These are phyloP conservation scores for Xylaria curta DNA, from an alignment of 495 filamentous ascomycete species.

Conservation along the genomic window DNA sequence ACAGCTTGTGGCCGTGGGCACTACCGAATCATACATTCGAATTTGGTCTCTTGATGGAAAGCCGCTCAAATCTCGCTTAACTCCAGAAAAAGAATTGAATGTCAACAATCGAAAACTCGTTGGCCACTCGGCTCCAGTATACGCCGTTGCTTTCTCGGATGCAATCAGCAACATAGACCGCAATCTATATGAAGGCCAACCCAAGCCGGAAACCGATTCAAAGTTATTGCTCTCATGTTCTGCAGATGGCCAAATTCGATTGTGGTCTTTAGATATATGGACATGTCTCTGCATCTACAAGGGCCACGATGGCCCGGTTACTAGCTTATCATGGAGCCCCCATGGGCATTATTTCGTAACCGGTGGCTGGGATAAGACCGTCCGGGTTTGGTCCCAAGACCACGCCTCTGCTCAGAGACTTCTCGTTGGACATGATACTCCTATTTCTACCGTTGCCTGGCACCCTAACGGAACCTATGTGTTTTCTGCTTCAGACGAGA, in stretches of 20 bases:
- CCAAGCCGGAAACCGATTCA: conserved; percentile 65
- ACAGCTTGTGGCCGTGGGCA: conserved; percentile 82
- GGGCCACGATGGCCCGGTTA: conserved; percentile 85
- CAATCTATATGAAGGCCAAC: conserved; percentile 50
- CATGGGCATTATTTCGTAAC: conserved; percentile 96
- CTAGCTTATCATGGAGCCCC: conserved; percentile 88
- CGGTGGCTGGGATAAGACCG: conserved; percentile 84
- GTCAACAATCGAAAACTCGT: conserved; percentile 78
- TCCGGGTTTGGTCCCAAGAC: conserved; percentile 88
- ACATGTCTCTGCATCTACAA: conserved; percentile 91
- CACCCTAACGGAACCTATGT: conserved; percentile 92
- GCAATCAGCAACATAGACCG: conserved; percentile 61
- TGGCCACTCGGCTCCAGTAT: conserved; percentile 89
- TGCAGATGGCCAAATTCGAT: conserved; percentile 81
- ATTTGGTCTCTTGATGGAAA: conserved; percentile 89
- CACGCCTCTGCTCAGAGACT: conserved; percentile 88
- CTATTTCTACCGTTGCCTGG: conserved; percentile 83
- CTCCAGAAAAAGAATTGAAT: conserved; percentile 47
- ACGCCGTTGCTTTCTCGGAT: conserved; percentile 88
- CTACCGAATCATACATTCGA: conserved; percentile 91
- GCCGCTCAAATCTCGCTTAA: conserved; percentile 59
- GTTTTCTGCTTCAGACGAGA: conserved; percentile 80
- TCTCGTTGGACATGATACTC: conserved; percentile 88
- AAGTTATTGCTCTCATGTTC: conserved; percentile 86
- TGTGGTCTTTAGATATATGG: conserved; percentile 93